Evolutionary conservation across 352 stramenopile species (phyloP).

Genomic region (Globisporangium rhizosaccharum): DNA sequence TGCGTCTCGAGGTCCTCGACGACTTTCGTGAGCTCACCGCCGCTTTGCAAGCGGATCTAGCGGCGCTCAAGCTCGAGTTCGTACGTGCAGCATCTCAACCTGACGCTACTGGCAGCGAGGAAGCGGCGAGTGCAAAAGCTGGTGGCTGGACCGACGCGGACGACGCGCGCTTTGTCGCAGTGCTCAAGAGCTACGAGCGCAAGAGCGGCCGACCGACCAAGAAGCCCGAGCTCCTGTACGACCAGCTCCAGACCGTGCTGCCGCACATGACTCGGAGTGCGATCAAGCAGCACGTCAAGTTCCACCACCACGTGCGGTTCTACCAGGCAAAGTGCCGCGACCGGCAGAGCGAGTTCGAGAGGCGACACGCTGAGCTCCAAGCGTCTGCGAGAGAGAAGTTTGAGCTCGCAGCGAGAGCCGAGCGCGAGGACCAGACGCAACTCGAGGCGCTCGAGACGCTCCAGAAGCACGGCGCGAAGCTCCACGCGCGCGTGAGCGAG

Average conservation of each 20-base stretch:
- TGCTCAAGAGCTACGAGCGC: slow-evolving; percentile 43
- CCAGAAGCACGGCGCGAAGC: slow-evolving; percentile 30
- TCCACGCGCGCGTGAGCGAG: slow-evolving; percentile 38
- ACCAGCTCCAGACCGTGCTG: slow-evolving; percentile 43
- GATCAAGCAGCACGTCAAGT: slow-evolving; percentile 53
- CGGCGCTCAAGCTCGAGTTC: slow-evolving; percentile 36
- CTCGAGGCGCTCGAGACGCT: slow-evolving; percentile 30
- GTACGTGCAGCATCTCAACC: slow-evolving; percentile 19
- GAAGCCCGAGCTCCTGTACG: slow-evolving; percentile 52
- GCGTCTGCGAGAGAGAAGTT: slow-evolving; percentile 26
- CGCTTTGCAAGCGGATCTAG: slow-evolving; percentile 25
- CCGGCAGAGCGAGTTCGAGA: slow-evolving; percentile 35
- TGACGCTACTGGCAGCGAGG: slow-evolving; percentile 26
- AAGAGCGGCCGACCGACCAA: slow-evolving; percentile 21
- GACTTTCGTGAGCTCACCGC: slow-evolving; percentile 25
- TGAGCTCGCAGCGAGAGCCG: slow-evolving; percentile 14
- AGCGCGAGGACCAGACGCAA: slow-evolving; percentile 23
- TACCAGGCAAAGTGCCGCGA: slow-evolving; percentile 51
- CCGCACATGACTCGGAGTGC: slow-evolving; percentile 25
- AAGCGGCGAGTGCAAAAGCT: slow-evolving; percentile 29
- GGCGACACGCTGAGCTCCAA: slow-evolving; percentile 27
- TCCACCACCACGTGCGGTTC: slow-evolving; percentile 53
- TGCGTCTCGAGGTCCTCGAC: slow-evolving; percentile 37
- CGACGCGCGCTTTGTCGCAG: slow-evolving; percentile 55
- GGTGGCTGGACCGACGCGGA: slow-evolving; percentile 43